Evolutionary conservation across 1,139 yeast species (phyloP), one percentile per base, ranked within the genome.

Genomic region (Groenewaldozyma auringiensis): DNA sequence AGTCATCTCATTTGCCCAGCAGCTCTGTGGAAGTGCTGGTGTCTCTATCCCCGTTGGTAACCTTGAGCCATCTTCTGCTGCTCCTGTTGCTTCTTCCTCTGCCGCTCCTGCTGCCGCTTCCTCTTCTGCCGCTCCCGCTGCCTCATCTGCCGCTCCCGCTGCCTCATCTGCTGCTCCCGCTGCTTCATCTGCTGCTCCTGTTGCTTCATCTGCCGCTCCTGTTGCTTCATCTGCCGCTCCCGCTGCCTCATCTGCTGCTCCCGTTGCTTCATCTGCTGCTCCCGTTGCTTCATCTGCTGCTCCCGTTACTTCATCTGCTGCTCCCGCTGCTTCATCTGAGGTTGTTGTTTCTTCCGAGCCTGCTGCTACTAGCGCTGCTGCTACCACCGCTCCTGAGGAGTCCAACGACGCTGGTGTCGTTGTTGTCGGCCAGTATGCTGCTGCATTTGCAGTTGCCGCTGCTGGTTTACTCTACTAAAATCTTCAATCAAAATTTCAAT

Each of bases 1-100:
- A 11, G 34, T 34, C 11, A 22, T 35, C 21, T 14, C 20, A 11
- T 18, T 27, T 14, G 44, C 44, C 13, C 40, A 35, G 40, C 14
- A 21, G n/a, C 34, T 42, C 27, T 42, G 44, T 38, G 25, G 40
- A 18, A 34, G 40, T 42, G 34, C 44, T 25, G 44, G 44, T 31
- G 44, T 36, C 14, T 34, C 44, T 27, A 14, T 35, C 21, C 8
- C 25, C 16, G 8, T 32, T 32, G n/a, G 6, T 20, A 35, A 18
- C 25, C 29, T 42, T 17, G n/a, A n/a, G n/a, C n/a, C n/a, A n/a
- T n/a, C n/a, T n/a, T n/a, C n/a, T n/a, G n/a, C n/a, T n/a, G n/a
- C n/a, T n/a, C n/a, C n/a, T n/a, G 27, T 16, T 9, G 32, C 39
- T 16, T 13, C 43, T 31, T 14, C 39, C 34, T 21, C 38, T 33